Evolutionary conservation across 371 early-diverging fungal species (phyloP).

Genomic region (Mortierella sp.): DNA sequence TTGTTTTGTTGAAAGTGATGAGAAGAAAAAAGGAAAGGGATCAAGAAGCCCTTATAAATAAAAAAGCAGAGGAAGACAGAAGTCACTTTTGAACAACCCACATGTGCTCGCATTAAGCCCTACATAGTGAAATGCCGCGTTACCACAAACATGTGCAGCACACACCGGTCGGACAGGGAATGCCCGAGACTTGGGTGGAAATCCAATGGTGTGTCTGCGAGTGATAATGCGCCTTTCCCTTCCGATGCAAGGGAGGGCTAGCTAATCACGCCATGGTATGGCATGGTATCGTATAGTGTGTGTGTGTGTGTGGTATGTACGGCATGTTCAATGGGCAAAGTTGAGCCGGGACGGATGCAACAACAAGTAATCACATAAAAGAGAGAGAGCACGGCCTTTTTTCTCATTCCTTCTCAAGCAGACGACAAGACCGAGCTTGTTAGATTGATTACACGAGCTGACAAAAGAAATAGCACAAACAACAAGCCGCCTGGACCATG

Average conservation of each 20-base stretch:
- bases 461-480: neutral
- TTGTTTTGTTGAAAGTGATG: neutral
- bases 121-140: too few relatives aligned
- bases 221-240: too few relatives aligned
- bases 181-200: neutral
- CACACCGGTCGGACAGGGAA: neutral
- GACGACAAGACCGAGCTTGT: neutral
- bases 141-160: too few relatives aligned
- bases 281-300: too few relatives aligned
- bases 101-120: neutral
- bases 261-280: neutral
- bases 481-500: constrained; percentile 33
- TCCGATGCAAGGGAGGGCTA: neutral
- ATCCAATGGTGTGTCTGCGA: neutral
- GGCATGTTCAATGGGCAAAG: neutral
- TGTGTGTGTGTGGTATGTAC: too few relatives aligned
- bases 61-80: neutral
- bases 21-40: neutral
- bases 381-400: neutral
- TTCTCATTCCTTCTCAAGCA: neutral
- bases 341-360: neutral
- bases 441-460: neutral
- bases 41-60: neutral
- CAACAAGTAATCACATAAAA: neutral
- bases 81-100: constrained; percentile 1